These are phyloP conservation scores for Rhodomyrtus psidioides DNA, from an alignment of 441 rosid species.

Conservation along the genomic window DNA sequence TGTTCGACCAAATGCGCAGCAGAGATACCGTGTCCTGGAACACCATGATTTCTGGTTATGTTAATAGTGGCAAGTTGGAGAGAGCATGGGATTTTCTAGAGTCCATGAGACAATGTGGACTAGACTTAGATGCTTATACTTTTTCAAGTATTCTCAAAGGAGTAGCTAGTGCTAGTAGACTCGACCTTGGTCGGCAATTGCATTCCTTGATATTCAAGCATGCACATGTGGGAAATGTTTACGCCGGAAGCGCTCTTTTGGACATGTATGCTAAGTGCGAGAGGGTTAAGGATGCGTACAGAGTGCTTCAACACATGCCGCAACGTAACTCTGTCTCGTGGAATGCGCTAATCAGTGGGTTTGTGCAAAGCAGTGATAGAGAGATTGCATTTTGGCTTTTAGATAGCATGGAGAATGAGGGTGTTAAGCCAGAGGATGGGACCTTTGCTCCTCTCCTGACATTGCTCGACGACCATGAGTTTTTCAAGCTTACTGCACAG, in stretches of 20 bases:
- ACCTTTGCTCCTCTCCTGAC: conserved; percentile 70
- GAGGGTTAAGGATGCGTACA: conserved; percentile 39
- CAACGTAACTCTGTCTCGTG: conserved; percentile 53
- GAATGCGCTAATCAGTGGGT: conserved; percentile 71
- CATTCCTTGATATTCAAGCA: conserved; percentile 47
- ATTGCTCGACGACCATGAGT: conserved; percentile 41
- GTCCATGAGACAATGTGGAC: conserved; percentile 31
- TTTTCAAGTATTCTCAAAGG: conserved; percentile 66
- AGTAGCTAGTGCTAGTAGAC: conserved; percentile 30
- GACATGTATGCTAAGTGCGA: conserved; percentile 64
- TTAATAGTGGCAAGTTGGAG: conserved; percentile 32
- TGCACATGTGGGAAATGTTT: conserved; percentile 30
- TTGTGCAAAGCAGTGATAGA: conserved; percentile 31
- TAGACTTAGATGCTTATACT: conserved; percentile 35
- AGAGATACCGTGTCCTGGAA: conserved; percentile 70
- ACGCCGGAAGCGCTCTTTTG: conserved; percentile 36
- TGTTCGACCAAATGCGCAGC: conserved; percentile 55
- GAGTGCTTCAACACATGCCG: conserved; percentile 36
- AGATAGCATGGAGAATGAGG: conserved; percentile 39
- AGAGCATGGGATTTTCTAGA: conserved; percentile 28
- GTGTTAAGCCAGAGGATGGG: conserved; percentile 47
- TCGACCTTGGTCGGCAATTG: conserved; percentile 45
- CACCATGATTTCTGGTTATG: conserved; percentile 55
- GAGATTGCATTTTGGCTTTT: conserved; percentile 43
- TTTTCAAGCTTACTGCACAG: conserved; percentile 25